These are phyloP conservation scores for Crithidia thermophila DNA, from an alignment of 208 protist species.

Conservation along the genomic window DNA sequence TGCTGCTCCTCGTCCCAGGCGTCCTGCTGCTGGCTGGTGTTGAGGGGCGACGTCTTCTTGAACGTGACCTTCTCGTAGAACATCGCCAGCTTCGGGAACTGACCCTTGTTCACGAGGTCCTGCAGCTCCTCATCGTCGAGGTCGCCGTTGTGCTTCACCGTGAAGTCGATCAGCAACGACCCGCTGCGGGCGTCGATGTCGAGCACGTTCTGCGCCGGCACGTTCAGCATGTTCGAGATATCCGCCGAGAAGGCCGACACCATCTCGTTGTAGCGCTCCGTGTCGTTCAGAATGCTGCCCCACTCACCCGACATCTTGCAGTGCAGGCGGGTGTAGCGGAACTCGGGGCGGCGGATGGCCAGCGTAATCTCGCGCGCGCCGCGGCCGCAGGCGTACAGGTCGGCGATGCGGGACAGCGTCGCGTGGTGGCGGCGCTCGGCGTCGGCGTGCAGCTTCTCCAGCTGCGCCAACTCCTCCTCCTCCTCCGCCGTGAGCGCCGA, in stretches of 20 bases:
- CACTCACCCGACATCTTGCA: conserved; percentile 72
- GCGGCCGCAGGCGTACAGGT: conserved; percentile 61
- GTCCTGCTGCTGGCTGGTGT: conserved; percentile 57
- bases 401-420: conserved; percentile 59
- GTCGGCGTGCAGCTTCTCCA: conserved; percentile 53
- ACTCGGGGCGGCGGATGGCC: conserved; percentile 35
- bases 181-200: conserved; percentile 50
- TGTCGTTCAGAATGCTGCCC: conserved; percentile 49
- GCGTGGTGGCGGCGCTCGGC: conserved; percentile 54
- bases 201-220: conserved; percentile 48
- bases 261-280: conserved; percentile 45
- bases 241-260: conserved; percentile 48
- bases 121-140: conserved; percentile 63
- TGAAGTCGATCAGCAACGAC: conserved; percentile 66
- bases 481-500: conserved; percentile 58
- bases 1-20: conserved; percentile 31
- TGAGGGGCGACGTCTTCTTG: conserved; percentile 63
- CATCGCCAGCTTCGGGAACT: conserved; percentile 50
- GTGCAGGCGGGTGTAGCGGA: conserved; percentile 63
- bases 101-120: conserved; percentile 56
- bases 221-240: conserved; percentile 43
- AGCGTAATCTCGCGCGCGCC: conserved; percentile 64
- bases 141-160: conserved; percentile 67
- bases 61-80: conserved; percentile 76
- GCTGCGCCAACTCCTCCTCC: conserved; percentile 75